phyloP scores from a whole-genome alignment of 495 filamentous ascomycete genomes.

The Aspergillus kassunensis region DNA sequence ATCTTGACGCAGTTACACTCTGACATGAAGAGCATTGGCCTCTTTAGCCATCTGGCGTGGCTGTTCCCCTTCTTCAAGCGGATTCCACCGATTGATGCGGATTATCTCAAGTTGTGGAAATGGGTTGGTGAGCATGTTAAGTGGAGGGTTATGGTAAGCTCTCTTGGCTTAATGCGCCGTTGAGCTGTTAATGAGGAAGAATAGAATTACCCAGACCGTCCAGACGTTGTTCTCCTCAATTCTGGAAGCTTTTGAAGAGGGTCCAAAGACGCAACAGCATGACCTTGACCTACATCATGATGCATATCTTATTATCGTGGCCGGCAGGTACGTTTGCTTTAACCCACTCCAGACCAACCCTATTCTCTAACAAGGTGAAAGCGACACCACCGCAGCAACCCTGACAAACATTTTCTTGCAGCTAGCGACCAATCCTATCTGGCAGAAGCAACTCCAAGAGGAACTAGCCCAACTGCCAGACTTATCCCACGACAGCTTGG shows the following conservation, averaged over 20 bases:
- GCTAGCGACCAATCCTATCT: background rate
- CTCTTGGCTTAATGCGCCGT: background rate
- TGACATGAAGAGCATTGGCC: constrained; percentile 32
- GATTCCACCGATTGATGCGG: constrained; percentile 22
- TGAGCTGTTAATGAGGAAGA: background rate
- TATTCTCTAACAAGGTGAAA: background rate
- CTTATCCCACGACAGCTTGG: background rate
- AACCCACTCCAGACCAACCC: no score
- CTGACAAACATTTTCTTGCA: background rate
- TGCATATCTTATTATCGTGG: constrained; percentile 33
- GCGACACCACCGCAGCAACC: constrained; percentile 4
- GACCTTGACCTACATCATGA: constrained; percentile 29
- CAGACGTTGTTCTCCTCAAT: constrained; percentile 34
- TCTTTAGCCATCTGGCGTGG: constrained; percentile 37
- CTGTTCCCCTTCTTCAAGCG: constrained; percentile 30
- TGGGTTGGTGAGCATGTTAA: constrained; percentile 24
- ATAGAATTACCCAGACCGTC: constrained; percentile 21
- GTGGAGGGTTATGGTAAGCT: constrained; percentile 13
- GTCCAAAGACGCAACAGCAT: constrained; percentile 22
- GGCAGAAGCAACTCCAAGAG: background rate
- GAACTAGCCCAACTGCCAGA: background rate
- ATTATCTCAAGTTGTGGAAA: constrained; percentile 27
- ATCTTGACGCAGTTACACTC: constrained; percentile 24
- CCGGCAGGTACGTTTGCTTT: constrained; percentile 43
- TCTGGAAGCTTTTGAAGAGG: constrained; percentile 25